Evolutionary conservation across 164 flowering plant species (phyloP), one percentile per base, ranked within the genome.

Genomic region (Vitis rupestris): DNA sequence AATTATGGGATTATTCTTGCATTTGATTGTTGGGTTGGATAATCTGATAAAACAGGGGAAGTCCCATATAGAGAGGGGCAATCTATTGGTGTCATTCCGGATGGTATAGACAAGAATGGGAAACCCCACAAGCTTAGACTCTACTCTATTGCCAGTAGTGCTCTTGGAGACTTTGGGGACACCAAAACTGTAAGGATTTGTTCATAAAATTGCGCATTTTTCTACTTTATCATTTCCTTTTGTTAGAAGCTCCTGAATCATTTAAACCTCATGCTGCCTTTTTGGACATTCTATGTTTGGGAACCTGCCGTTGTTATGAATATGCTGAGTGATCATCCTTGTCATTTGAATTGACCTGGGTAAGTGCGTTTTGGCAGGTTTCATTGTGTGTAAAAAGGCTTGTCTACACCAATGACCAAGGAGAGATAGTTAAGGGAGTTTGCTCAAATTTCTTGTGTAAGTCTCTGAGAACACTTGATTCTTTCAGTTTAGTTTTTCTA

Each of bases 91-190:
- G 91, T 93, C 12, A 90, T 95, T 67, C 57, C 98, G 1, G 98
- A 93, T 83, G 99, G 98, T 30, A 27, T 81, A 61, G 98, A 93
- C 82, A 90, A 87, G 87, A 93, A 93, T 72, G 98, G 97, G 68
- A 95, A 93, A 79, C 97, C 99, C 68, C 95, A 95, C 85, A 95
- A 91, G 79, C 79, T 95, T 66, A 93, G 99, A 71, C 70, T 95
- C 55, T 95, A 95, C 83, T 95, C 99, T 0, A 95, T 95, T 81
- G 98, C 99, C 49, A 95, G 99, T 85, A 95, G 99, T 81, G 99
- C 99, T 59, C 69, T 95, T 79, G 99, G 98, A 47, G 99, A 95
- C 75, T 95, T 95, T 76, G 98, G 98, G 70, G 97, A 95, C 82
- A 90, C 97, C 79, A 95, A 95, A 79, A 91, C 98, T 68, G 99